Base-by-base conservation (phyloP, 2,329 filamentous ascomycete genomes). In the Colletotrichum sp. region DNA sequence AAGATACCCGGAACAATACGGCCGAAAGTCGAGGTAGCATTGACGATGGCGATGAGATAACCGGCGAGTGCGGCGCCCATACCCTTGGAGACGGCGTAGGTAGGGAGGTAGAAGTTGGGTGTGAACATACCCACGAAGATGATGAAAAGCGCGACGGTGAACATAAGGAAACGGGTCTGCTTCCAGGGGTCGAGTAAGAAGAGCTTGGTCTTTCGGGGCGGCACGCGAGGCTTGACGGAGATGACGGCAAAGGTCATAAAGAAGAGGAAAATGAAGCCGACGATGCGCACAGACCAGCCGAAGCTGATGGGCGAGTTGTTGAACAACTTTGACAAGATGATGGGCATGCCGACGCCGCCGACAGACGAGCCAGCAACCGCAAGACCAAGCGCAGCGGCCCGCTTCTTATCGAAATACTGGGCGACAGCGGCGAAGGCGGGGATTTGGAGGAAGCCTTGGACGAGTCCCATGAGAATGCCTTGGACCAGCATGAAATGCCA, bases 1-100 rank as follows among this genome's bases (percentile, higher is more conserved):
- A 93, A 77, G 57, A 91, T 82, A 11, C 90, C 90, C 0, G 91
- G 90, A 4, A 90, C 81, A 58, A 92, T 86, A 12, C 91, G 88
- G 0, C 91, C 91, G 33, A 90, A 86, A 0, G 87, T 87, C 1
- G 89, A 91, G 3, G 91, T 89, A 0, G 87, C 90, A 78, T 94
- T 94, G 76, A 94, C 85, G 72, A 94, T 91, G 3, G 92, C 88
- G 6, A 94, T 83, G n/a, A 94, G 86, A 78, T 93, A 94, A 76
- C 91, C 93, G 0, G 90, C 90, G 3, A 94, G 81, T 1, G 87
- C 85, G 1, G 84, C 82, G 2, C 89, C 86, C 75, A 93, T 88
- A 18, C 86, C 85, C 1, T 84, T 82, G 0, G 84, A 80, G 3
- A 90, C 84, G 6, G 90, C 91, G 77, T 92, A 94, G 1, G 89